Evolutionary conservation across 2,329 filamentous ascomycete species (phyloP), one percentile per base, ranked within the genome.

Genomic region (Myriosclerotinia curreyana): DNA sequence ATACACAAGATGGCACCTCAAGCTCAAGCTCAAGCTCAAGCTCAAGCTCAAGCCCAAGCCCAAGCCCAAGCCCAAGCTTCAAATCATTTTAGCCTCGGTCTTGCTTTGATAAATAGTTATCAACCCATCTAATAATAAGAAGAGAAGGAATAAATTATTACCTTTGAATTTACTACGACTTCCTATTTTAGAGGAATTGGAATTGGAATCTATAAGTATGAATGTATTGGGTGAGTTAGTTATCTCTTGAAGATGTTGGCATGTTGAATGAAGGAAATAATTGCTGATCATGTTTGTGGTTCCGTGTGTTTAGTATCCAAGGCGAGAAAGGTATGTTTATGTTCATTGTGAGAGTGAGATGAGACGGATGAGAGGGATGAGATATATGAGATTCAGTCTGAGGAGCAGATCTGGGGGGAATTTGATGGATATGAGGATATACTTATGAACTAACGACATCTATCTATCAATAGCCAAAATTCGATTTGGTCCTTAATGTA

Each of bases 401-500:
- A 44, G 25, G 7, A 1, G 14, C 28, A 40, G 22, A 11, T 20
- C 25, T 31, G 28, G n/a, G 2, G n/a, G 20, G 22, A n/a, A 15
- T 14, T 40, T 9, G 14, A 25, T 28, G 17, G 14, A 28, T n/a
- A 12, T 11, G 22, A 20, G 9, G 8, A 42, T 31, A 9, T 46
- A 46, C 40, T 17, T n/a, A 17, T 12, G 28, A 12, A 49, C 38
- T 64, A 42, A 52, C 15, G 34, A 56, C 25, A n/a, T 9, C 40
- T 42, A 42, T 12, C 40, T 9, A 25, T 52, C 40, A n/a, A 3
- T 28, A 64, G 62, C 62, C 62, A 50, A 64, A 61, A 61, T 64
- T 64, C 40, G 62, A 64, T 54, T 44, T 64, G 28, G 25, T 61
- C 22, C 56, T 64, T 17, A 50, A 48, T 49, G 56, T 64, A 53